phyloP scores from a whole-genome alignment of 2,329 filamentous ascomycete species.

The Colletotrichum tofieldiae region DNA sequence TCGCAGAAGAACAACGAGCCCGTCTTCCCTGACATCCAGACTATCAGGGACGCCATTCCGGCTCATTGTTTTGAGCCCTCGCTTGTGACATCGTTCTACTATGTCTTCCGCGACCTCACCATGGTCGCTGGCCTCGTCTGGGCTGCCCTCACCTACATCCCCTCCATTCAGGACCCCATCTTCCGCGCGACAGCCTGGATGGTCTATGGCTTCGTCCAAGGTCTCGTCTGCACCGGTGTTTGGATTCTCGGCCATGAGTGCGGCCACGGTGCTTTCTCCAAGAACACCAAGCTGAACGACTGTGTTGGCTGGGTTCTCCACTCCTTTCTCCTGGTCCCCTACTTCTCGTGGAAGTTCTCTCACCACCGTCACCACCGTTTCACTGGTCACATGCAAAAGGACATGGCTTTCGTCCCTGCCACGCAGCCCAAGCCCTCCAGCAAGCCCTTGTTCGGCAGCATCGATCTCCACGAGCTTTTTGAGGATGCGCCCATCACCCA shows the following conservation, averaged over 20 bases:
- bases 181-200: slow-evolving; percentile 67
- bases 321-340: slow-evolving; percentile 77
- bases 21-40: slow-evolving; percentile 63
- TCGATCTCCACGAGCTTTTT: slow-evolving; percentile 67
- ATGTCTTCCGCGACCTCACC: slow-evolving; percentile 70
- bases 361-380: slow-evolving; percentile 80
- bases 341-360: slow-evolving; percentile 81
- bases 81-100: slow-evolving; percentile 65
- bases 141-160: slow-evolving; percentile 69
- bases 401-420: slow-evolving; percentile 75
- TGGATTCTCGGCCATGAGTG: slow-evolving; percentile 82
- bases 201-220: slow-evolving; percentile 75
- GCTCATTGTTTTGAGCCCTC: slow-evolving; percentile 74
- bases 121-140: slow-evolving; percentile 65
- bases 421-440: slow-evolving; percentile 56
- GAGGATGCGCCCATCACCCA: slow-evolving; percentile 76
- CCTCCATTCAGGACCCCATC: slow-evolving; percentile 60
- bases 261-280: slow-evolving; percentile 79
- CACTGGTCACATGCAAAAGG: slow-evolving; percentile 78
- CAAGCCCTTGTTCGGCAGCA: slow-evolving; percentile 53
- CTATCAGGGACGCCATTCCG: slow-evolving; percentile 69
- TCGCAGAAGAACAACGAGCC: slow-evolving; percentile 35
- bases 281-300: slow-evolving; percentile 70
- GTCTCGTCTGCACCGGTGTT: slow-evolving; percentile 76
- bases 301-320: slow-evolving; percentile 76